These are phyloP conservation scores for Entomortierella beljakovae DNA, from an alignment of 192 early-diverging fungal genomes.

Conservation along the genomic window DNA sequence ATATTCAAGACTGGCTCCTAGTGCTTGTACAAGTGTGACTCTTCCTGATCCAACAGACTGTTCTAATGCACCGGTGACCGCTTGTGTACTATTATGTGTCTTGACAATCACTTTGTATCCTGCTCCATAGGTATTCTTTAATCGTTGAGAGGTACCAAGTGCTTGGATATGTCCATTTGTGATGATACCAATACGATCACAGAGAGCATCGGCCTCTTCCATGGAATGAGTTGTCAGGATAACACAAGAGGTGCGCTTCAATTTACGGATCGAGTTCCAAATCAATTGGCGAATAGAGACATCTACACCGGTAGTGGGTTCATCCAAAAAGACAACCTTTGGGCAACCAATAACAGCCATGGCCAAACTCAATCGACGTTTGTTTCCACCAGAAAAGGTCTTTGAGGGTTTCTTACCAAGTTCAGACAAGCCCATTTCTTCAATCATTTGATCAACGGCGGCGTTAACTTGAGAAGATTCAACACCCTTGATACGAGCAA, in stretches of 20 bases:
- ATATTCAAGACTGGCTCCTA: constrained; percentile 55
- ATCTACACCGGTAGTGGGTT: constrained; percentile 85
- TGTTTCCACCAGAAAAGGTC: constrained; percentile 74
- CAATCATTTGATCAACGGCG: constrained; percentile 35
- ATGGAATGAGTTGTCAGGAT: constrained; percentile 58
- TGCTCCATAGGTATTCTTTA: constrained; percentile 62
- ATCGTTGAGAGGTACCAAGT: constrained; percentile 59
- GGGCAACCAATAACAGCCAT: constrained; percentile 71
- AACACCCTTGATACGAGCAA: constrained; percentile 57
- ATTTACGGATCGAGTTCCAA: constrained; percentile 62
- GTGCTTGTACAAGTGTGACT: constrained; percentile 41
- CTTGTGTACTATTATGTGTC: constrained; percentile 3
- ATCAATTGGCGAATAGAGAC: constrained; percentile 62
- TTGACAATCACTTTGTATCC: constrained; percentile 61
- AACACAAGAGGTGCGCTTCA: constrained; percentile 50
- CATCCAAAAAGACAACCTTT: constrained; percentile 86
- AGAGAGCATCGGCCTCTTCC: constrained; percentile 60
- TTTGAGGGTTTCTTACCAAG: constrained; percentile 40
- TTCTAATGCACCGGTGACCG: constrained; percentile 28
- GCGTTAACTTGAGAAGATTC: constrained; percentile 24
- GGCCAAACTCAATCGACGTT: constrained; percentile 70
- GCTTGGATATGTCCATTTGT: constrained; percentile 60
- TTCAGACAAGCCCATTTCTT: constrained; percentile 43
- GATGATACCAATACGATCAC: constrained; percentile 61
- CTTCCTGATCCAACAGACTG: constrained; percentile 20